Percentiles rank a stretch among this genome's conserved stretches.
These are phyloP conservation scores for Kwoniella heveanensis DNA, from an alignment of 768 basidiomycete species.

Conservation along the genomic window DNA sequence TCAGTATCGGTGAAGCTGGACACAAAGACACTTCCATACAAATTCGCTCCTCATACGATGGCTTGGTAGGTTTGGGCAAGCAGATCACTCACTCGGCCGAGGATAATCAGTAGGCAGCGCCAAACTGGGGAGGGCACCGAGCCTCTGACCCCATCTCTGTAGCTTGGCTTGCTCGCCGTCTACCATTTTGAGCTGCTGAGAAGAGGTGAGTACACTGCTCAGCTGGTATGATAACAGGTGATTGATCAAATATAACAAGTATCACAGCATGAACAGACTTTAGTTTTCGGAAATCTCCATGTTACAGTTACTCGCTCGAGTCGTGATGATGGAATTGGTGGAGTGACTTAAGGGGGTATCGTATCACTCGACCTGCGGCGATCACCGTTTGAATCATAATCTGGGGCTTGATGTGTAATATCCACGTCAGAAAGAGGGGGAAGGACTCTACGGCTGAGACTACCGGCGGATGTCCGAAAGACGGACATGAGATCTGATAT, in stretches of 20 bases:
- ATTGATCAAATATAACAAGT: background rate
- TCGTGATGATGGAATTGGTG: conserved; percentile 2
- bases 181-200: background rate
- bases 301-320: background rate
- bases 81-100: conserved; percentile 60
- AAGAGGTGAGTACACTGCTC: too few relatives aligned
- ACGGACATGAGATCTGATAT: background rate
- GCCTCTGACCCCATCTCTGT: conserved; percentile 58
- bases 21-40: too few relatives aligned
- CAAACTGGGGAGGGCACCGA: conserved; percentile 82
- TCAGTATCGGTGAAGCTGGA: conserved; percentile 11
- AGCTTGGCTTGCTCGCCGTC: conserved; percentile 38
- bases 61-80: background rate
- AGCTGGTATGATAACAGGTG: background rate
- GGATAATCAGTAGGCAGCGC: conserved; percentile 96
- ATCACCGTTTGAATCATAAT: background rate
- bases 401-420: background rate
- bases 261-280: background rate
- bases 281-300: background rate
- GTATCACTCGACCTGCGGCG: background rate
- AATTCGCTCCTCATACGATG: too few relatives aligned
- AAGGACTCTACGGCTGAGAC: background rate
- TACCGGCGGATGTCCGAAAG: background rate
- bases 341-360: too few relatives aligned
- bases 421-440: background rate